These are phyloP conservation scores for Hypoxylon lienhwacheense DNA, from an alignment of 495 filamentous ascomycete species.

Conservation along the genomic window DNA sequence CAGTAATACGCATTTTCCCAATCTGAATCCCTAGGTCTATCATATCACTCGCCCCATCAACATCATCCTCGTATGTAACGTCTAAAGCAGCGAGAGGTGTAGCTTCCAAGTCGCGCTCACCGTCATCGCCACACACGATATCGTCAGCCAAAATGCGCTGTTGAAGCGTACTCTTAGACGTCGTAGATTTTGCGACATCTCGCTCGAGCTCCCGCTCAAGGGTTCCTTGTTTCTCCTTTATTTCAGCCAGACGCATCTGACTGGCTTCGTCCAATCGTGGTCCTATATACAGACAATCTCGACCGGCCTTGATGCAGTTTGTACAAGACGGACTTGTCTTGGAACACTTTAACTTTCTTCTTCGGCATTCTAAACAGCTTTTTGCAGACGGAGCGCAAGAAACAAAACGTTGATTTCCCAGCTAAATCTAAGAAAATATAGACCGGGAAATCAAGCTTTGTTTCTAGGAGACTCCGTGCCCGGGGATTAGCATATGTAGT, in stretches of 20 bases:
- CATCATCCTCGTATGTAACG: conserved; percentile 64
- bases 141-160: conserved; percentile 50
- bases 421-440: conserved; percentile 25
- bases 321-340: conserved; percentile 67
- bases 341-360: conserved; percentile 79
- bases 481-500: conserved; percentile 14
- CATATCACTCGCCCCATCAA: conserved; percentile 61
- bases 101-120: conserved; percentile 55
- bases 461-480: conserved; percentile 20
- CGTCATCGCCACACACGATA: conserved; percentile 49
- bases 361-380: conserved; percentile 61
- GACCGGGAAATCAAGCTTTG: conserved; percentile 21
- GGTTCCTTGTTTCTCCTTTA: conserved; percentile 70
- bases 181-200: conserved; percentile 49
- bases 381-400: conserved; percentile 50
- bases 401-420: conserved; percentile 57
- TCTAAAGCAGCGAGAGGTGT: conserved; percentile 60
- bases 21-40: conserved; percentile 70
- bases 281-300: conserved; percentile 67
- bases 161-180: conserved; percentile 33
- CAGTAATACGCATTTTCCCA: conserved; percentile 71
- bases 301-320: conserved; percentile 64
- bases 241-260: conserved; percentile 63
- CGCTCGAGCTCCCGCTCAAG: conserved; percentile 63
- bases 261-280: conserved; percentile 61